phyloP scores from a whole-genome alignment of 768 basidiomycete genomes.

The Megacollybia marginata region DNA sequence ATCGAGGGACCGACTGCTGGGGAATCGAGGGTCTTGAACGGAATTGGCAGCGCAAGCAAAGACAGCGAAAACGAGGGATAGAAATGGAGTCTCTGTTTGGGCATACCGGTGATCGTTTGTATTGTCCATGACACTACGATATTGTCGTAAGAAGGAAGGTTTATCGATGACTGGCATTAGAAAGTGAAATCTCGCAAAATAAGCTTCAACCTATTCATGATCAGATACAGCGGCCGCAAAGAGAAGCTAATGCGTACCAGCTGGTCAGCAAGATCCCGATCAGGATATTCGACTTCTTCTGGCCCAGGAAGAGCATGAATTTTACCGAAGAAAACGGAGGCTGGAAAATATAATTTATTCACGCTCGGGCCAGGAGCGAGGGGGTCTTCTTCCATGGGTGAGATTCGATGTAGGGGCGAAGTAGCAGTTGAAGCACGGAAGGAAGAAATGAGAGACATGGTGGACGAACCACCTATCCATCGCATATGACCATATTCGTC shows the following conservation, averaged over 20 bases:
- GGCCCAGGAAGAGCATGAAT: constrained; percentile 73
- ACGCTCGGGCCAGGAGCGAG: constrained; percentile 70
- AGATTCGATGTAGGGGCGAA: constrained; percentile 67
- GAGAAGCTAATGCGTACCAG: constrained; percentile 43
- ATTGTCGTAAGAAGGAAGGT: constrained; percentile 69
- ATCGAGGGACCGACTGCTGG: constrained; percentile 48
- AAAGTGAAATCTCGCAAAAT: constrained; percentile 84
- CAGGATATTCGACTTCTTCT: constrained; percentile 84
- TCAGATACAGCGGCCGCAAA: constrained; percentile 15
- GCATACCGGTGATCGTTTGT: constrained; percentile 43
- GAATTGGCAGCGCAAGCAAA: constrained; percentile 85
- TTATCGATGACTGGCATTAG: constrained; percentile 85
- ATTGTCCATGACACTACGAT: constrained; percentile 69
- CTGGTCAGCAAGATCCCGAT: constrained; percentile 80
- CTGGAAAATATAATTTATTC: constrained; percentile 84
- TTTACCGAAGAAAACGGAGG: constrained; percentile 82
- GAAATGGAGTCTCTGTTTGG: constrained; percentile 64
- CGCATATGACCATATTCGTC: constrained; percentile 88
- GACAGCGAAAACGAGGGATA: constrained; percentile 78
- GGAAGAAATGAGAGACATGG: constrained; percentile 87
- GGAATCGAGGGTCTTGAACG: constrained; percentile 64
- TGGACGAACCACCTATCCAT: constrained; percentile 89
- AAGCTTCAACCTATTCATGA: constrained; percentile 64
- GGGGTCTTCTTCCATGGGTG: constrained; percentile 81
- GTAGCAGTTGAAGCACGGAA: constrained; percentile 68